Conservation (phyloP, 2,329 filamentous ascomycete species). For the Aspergillus sp. region DNA sequence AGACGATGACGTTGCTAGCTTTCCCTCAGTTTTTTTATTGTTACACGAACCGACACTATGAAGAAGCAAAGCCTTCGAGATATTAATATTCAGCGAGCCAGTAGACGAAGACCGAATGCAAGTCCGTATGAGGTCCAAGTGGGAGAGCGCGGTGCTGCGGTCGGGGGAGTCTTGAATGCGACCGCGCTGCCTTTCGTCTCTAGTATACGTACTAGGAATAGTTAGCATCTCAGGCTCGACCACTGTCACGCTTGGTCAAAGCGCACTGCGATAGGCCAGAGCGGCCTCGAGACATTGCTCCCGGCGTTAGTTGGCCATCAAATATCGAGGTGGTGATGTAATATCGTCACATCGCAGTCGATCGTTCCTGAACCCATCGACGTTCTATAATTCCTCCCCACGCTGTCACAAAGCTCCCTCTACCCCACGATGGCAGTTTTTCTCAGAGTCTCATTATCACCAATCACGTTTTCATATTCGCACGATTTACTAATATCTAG, state of each 20-base stretch:
- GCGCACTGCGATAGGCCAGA: conserved; percentile 1
- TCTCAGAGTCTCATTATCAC: background rate
- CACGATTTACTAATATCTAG: background rate
- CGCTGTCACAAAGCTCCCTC: no score
- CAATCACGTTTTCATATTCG: background rate
- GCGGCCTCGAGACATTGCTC: background rate
- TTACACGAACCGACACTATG: background rate
- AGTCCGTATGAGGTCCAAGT: background rate
- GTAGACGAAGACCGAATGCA: background rate
- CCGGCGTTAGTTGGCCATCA: background rate
- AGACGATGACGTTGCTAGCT: conserved; percentile 6
- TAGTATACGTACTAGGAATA: background rate
- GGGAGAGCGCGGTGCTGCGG: conserved; percentile 3
- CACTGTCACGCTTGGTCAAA: background rate
- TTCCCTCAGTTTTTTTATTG: background rate
- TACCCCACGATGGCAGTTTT: background rate
- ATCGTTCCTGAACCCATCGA: background rate
- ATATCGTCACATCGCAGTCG: conserved; percentile 1
- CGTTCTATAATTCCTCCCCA: background rate
- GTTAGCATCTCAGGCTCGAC: background rate
- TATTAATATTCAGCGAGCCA: background rate
- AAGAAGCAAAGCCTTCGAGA: background rate
- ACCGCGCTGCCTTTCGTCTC: background rate
- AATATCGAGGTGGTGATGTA: conserved; percentile 14
- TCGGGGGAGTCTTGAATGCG: conserved; percentile 2